phyloP scores from a whole-genome alignment of 345 rosid species.

The Arabis alpina region DNA sequence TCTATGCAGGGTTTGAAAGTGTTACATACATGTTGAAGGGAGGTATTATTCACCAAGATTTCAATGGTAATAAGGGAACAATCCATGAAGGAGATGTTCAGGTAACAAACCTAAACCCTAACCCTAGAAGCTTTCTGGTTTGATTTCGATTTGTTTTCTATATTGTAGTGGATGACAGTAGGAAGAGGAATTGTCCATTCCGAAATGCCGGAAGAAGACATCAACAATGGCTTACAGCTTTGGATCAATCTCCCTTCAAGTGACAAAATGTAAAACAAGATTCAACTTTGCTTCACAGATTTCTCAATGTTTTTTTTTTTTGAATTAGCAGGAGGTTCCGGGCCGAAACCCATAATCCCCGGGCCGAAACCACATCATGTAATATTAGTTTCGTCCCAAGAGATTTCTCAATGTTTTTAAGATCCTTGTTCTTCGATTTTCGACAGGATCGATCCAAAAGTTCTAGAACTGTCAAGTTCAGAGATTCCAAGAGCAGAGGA shows the following conservation, averaged over 20 bases:
- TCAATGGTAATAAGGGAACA: slow-evolving; percentile 70
- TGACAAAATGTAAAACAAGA: slow-evolving; percentile 68
- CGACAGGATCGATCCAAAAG: slow-evolving; percentile 77
- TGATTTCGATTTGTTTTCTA: slow-evolving; percentile 42
- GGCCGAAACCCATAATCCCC: no score
- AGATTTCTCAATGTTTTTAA: no score
- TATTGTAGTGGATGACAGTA: slow-evolving; percentile 83
- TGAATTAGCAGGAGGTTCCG: no score
- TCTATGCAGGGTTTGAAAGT: slow-evolving; percentile 79
- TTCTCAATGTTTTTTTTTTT: slow-evolving; percentile 14
- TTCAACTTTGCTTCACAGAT: background rate
- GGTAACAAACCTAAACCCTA: slow-evolving; percentile 41
- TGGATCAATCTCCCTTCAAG: slow-evolving; percentile 83
- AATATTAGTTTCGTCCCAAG: no score
- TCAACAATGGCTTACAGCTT: slow-evolving; percentile 74
- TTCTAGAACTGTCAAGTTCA: slow-evolving; percentile 49
- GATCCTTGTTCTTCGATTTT: background rate
- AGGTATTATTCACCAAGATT: slow-evolving; percentile 75
- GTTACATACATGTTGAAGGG: slow-evolving; percentile 95
- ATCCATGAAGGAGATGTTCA: slow-evolving; percentile 86
- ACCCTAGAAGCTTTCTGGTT: slow-evolving; percentile 6
- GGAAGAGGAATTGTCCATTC: slow-evolving; percentile 98
- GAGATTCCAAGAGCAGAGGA: slow-evolving; percentile 62
- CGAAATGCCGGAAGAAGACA: slow-evolving; percentile 84
- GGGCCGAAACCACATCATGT: no score